Conservation (phyloP, 169 alveolate species). For the Cryptosporidium meleagridis region DNA sequence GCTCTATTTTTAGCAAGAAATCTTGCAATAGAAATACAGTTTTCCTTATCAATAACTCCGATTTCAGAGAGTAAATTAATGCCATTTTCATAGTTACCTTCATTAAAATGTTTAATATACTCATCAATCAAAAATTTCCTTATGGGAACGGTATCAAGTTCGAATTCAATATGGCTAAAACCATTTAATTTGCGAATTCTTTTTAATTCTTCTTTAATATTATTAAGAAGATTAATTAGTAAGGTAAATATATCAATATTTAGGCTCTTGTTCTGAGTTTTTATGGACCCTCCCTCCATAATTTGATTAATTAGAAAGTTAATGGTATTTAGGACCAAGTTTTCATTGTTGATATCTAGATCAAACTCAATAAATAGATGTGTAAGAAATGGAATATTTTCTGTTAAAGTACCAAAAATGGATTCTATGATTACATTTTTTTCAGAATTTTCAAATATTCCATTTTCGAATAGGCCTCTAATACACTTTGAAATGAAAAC, state of each 20-base stretch:
- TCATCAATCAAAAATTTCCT: constrained; percentile 37
- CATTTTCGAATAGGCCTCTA: constrained; percentile 14
- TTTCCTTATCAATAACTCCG: constrained; percentile 1
- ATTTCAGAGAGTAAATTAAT: constrained; percentile 21
- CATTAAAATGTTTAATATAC: constrained; percentile 16
- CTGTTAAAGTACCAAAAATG: background rate
- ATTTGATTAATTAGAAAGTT: constrained; percentile 26
- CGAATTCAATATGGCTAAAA: background rate
- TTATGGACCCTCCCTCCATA: background rate
- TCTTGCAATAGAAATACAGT: constrained; percentile 75
- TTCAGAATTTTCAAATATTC: constrained; percentile 23
- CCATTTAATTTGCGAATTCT: background rate
- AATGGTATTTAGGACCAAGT: background rate
- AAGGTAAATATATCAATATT: background rate
- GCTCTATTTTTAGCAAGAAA: constrained; percentile 83
- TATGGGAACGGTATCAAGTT: background rate
- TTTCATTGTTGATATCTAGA: constrained; percentile 8
- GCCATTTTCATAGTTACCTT: constrained; percentile 29
- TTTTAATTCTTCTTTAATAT: background rate
- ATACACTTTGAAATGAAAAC: constrained; percentile 48
- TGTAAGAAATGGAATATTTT: background rate
- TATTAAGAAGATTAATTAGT: background rate
- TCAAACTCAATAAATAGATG: constrained; percentile 29
- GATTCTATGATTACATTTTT: constrained; percentile 2
- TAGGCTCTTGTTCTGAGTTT: background rate